Evolutionary conservation across 1,284 basidiomycete genomes (phyloP), one percentile per base, ranked within the genome.

Genomic region (Fomitiporia mediterranea): DNA sequence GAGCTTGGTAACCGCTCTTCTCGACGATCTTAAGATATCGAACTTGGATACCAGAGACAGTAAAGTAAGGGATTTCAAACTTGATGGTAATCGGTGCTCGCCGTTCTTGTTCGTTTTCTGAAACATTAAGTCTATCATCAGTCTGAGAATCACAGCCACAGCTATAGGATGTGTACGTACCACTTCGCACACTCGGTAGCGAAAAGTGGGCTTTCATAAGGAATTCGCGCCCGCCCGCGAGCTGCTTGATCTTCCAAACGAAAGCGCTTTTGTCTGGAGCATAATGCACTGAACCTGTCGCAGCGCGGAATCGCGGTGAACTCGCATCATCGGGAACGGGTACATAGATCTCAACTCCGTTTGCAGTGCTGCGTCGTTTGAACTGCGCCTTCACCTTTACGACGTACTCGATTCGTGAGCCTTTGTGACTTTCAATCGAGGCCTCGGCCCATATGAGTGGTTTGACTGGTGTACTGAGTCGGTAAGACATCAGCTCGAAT

Each of bases 361-460:
- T 99, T 53, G 97, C 96, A 2, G 94, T 91, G 64, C 93, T 96
- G 62, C 94, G 77, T 59, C 96, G 77, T 77, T 99, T 99, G 81
- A 99, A 99, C 70, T 99, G 96, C 4, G 94, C 96, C 68, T 96
- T 94, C 64, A 92, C 89, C 73, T 98, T 99, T 66, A 99, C 96
- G 78, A 98, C 94, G 69, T 98, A 99, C 73, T 99, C 97, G 42
- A 99, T 89, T 57, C 97, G 76, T 64, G 87, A 91, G 15, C 96
- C 96, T 64, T 85, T 87, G 72, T 99, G 95, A 63, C 88, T 89
- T 72, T 99, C 97, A 7, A 99, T 91, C 4, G 91, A 84, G 0
- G 97, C 97, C 72, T 99, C 96, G 3, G 98, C 97, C 94, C 95
- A 99, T 39, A 99, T 86, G 38, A 99, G 79, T 0, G 97, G 97